Conservation (phyloP, 495 filamentous ascomycete genomes). For the Trichoderma asperelloides region DNA sequence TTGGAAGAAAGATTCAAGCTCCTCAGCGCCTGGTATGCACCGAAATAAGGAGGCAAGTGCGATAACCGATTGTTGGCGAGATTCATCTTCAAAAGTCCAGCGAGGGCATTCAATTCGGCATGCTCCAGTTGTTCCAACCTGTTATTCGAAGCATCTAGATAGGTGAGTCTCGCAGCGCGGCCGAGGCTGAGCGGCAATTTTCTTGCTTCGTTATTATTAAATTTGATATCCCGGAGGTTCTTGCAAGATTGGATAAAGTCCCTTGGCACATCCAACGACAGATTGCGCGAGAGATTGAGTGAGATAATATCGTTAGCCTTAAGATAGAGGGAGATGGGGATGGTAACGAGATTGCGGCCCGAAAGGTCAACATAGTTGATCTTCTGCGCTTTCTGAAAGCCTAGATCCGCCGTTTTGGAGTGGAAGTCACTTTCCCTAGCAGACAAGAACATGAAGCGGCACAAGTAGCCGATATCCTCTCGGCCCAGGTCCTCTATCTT, state of each 20-base stretch:
- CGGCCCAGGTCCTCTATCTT: constrained; percentile 90
- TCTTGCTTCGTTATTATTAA: constrained; percentile 81
- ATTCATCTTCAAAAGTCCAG: constrained; percentile 78
- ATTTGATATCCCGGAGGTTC: constrained; percentile 90
- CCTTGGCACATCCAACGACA: constrained; percentile 84
- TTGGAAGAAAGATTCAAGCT: constrained; percentile 90
- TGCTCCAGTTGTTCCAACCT: constrained; percentile 77
- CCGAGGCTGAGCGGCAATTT: constrained; percentile 78
- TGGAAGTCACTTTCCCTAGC: constrained; percentile 75
- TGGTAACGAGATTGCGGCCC: constrained; percentile 87
- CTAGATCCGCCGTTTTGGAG: constrained; percentile 54
- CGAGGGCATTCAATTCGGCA: constrained; percentile 53
- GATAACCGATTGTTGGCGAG: constrained; percentile 86
- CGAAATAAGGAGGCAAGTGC: constrained; percentile 70
- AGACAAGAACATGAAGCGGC: constrained; percentile 89
- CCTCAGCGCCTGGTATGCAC: constrained; percentile 62
- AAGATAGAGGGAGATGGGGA: constrained; percentile 87
- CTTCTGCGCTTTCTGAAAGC: constrained; percentile 71
- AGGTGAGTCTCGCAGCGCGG: constrained; percentile 70
- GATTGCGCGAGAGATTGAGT: constrained; percentile 83
- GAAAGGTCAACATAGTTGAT: constrained; percentile 88
- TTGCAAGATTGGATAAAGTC: constrained; percentile 94
- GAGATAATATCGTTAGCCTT: constrained; percentile 89
- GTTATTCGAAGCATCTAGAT: constrained; percentile 93
- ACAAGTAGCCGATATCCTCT: constrained; percentile 94